Base-by-base conservation (phyloP, 2,329 filamentous ascomycete genomes). In the Ophiostoma quercus region DNA sequence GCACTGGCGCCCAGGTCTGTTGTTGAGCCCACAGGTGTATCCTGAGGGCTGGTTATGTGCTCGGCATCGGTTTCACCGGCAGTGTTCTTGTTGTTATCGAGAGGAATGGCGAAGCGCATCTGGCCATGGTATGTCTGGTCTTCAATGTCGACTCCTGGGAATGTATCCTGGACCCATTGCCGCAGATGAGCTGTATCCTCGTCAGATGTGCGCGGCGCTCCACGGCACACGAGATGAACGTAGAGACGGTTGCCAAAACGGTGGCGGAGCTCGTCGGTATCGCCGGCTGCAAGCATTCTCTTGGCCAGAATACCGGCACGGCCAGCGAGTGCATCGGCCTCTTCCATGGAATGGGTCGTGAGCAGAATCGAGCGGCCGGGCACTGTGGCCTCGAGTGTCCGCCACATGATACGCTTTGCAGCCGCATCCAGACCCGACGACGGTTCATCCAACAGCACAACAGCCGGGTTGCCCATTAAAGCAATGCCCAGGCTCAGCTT, bases 291-390 rank as follows among this genome's bases (percentile, higher is more conserved):
- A 29, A 97, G 83, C 92, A 97, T 96, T 41, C 88, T 85, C 74
- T 87, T 86, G 9, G 93, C 92, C 80, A 98, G 88, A 74, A 98
- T 97, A 14, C 92, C 94, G 0, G 91, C 92, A 1, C 92, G 85
- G 39, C 88, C 88, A 0, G 94, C 94, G 2, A 98, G 83, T 0
- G 93, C 93, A 76, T 96, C 92, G 0, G 94, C 94, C 79, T 97
- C 94, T 78, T 97, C 94, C 93, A 97, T 97, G 67, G 88, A 92
- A 78, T 98, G 94, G 0, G 94, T 97, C 0, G 94, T 97, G 22
- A 98, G 84, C 1, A 98, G 83, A 19, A 97, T 87, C 0, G 90
- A 91, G n/a, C 94, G 86, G 0, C 92, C 92, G 0, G 88, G 85
- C 0, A 90, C 88, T 3, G 94, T 88, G 1, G 88, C 85, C 3